phyloP scores from a whole-genome alignment of 805 yeast species.

The Wickerhamiella azyma region DNA sequence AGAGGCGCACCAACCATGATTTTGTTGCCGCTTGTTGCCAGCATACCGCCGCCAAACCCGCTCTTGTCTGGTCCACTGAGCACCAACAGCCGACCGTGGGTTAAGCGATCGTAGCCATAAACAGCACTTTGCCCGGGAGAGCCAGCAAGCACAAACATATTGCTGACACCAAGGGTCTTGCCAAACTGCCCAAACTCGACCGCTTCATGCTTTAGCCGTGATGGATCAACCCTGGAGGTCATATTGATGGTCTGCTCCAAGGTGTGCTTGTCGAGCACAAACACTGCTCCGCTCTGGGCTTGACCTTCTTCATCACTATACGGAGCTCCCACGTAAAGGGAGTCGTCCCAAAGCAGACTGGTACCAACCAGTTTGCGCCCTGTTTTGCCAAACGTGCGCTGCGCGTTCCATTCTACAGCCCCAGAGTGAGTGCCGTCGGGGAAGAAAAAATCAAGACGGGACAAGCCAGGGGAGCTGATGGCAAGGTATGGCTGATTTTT shows the following conservation, averaged over 20 bases:
- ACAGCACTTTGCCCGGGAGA: slow-evolving; percentile 30
- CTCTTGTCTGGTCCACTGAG: slow-evolving; percentile 12
- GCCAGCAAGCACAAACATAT: slow-evolving; percentile 26
- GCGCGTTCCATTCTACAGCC: slow-evolving; percentile 23
- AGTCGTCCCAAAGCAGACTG: slow-evolving; percentile 25
- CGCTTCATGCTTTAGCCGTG: not conserved
- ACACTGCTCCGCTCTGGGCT: slow-evolving; percentile 29
- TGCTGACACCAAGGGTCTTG: slow-evolving; percentile 22
- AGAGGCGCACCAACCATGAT: slow-evolving; percentile 25
- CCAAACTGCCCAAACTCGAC: slow-evolving; percentile 33
- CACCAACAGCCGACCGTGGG: slow-evolving; percentile 12
- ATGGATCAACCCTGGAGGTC: not conserved
- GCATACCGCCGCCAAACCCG: slow-evolving; percentile 22
- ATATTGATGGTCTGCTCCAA: slow-evolving; percentile 12
- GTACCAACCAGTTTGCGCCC: slow-evolving; percentile 36
- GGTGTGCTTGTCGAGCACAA: slow-evolving; percentile 24
- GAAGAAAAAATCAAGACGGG: slow-evolving; percentile 30
- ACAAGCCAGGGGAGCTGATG: slow-evolving; percentile 40
- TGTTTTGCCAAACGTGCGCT: slow-evolving; percentile 25
- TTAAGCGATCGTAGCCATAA: slow-evolving; percentile 24
- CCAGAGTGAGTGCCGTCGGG: slow-evolving; percentile 16
- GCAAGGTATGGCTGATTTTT: slow-evolving; percentile 29
- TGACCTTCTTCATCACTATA: slow-evolving; percentile 25
- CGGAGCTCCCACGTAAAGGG: slow-evolving; percentile 35
- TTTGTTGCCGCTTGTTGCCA: slow-evolving; percentile 18